These are phyloP conservation scores for Cicer chorassanicum DNA, from an alignment of 306 rosid genomes.

Conservation along the genomic window DNA sequence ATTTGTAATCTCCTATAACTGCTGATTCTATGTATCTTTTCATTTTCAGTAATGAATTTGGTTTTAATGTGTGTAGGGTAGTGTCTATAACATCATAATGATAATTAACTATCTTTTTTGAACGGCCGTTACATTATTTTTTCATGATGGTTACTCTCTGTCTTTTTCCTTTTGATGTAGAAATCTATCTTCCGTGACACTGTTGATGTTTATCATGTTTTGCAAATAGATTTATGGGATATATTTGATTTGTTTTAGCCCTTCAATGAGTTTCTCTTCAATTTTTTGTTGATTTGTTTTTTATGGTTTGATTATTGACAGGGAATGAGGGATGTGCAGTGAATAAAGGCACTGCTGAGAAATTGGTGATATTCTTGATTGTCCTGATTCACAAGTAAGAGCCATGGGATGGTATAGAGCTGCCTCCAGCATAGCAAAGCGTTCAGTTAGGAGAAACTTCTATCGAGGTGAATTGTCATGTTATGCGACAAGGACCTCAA, in stretches of 20 bases:
- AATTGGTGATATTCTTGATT: slow-evolving; percentile 26
- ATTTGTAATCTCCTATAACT: not conserved
- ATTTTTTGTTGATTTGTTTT: slow-evolving; percentile 2
- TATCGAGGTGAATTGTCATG: slow-evolving; percentile 50
- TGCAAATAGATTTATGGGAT: not conserved
- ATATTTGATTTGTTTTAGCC: not conserved
- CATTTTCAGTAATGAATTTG: not conserved
- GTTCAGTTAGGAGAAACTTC: slow-evolving; percentile 64
- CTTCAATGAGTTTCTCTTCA: not conserved
- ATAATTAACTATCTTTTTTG: too few species aligned
- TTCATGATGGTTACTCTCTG: not conserved
- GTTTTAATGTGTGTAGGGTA: not conserved
- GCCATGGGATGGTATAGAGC: slow-evolving; percentile 88
- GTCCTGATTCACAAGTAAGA: slow-evolving; percentile 33
- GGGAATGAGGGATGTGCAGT: slow-evolving; percentile 25
- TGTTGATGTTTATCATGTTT: slow-evolving; percentile 6
- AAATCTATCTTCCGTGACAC: not conserved
- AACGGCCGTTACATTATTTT: too few species aligned
- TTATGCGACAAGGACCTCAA: slow-evolving; percentile 50
- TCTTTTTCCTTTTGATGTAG: not conserved
- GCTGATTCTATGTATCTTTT: not conserved
- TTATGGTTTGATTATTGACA: slow-evolving; percentile 20
- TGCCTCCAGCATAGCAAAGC: slow-evolving; percentile 63
- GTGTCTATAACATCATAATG: too few species aligned
- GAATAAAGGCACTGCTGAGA: not conserved